phyloP scores from a whole-genome alignment of 2,329 filamentous ascomycete species.

The Colletotrichum cuscutae region DNA sequence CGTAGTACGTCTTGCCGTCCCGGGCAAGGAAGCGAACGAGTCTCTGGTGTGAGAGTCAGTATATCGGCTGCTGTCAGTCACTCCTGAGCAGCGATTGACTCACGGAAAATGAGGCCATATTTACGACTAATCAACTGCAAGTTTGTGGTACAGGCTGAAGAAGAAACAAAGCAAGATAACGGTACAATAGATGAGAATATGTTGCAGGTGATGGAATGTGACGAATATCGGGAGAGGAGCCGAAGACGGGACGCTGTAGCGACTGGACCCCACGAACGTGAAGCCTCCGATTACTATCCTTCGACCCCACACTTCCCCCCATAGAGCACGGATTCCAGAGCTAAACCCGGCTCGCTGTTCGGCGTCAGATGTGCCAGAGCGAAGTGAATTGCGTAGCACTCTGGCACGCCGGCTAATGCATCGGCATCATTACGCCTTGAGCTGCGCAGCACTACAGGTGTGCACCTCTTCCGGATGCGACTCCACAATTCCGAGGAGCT shows the following conservation, averaged over 20 bases:
- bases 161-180: not conserved
- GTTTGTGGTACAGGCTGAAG: too few species aligned
- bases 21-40: conserved; percentile 79
- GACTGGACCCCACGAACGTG: not conserved
- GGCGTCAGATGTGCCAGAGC: not conserved
- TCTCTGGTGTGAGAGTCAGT: conserved; percentile 56
- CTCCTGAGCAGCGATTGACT: conserved; percentile 36
- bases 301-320: conserved; percentile 14
- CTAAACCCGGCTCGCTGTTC: not conserved
- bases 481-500: conserved; percentile 12
- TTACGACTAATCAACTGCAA: not conserved
- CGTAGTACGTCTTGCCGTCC: conserved; percentile 77
- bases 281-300: conserved; percentile 11
- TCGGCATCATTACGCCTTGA: conserved; percentile 5
- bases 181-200: not conserved
- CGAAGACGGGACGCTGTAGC: not conserved
- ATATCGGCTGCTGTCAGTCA: not conserved
- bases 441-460: not conserved
- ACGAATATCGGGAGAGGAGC: not conserved
- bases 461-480: conserved; percentile 5
- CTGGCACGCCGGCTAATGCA: conserved; percentile 3
- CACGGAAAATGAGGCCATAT: conserved; percentile 53
- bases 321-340: not conserved
- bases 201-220: conserved; percentile 10
- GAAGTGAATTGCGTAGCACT: not conserved